phyloP scores from a whole-genome alignment of 176 grass and related monocot species.

The Oryza meyeriana region DNA sequence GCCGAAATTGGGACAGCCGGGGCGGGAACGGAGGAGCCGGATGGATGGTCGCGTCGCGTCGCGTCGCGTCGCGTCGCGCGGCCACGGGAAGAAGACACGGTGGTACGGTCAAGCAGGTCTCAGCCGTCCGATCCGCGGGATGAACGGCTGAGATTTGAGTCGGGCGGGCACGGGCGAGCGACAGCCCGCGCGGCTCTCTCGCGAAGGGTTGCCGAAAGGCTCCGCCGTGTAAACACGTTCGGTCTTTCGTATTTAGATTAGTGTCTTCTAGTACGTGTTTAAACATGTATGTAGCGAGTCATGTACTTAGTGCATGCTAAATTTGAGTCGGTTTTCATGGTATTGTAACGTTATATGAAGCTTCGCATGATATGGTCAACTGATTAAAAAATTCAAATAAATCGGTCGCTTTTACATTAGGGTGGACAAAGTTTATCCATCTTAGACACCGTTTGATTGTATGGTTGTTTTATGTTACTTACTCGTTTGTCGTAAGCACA shows the following conservation, averaged over 20 bases:
- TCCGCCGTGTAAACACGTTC: not conserved
- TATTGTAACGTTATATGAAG: no score
- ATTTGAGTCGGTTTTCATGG: not conserved
- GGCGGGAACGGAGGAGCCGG: slow-evolving; percentile 38
- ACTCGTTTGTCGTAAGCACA: no score
- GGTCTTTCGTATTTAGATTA: not conserved
- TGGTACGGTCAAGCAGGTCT: not conserved
- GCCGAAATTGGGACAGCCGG: slow-evolving; percentile 28
- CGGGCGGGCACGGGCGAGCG: not conserved
- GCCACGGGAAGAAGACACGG: not conserved
- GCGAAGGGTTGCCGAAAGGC: not conserved
- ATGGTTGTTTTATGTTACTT: no score
- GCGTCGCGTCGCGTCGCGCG: no score
- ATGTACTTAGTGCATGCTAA: no score
- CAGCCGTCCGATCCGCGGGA: not conserved
- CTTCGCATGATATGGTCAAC: no score
- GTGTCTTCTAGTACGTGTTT: not conserved
- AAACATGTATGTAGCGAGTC: not conserved
- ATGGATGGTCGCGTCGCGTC: not conserved
- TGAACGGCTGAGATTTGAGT: not conserved
- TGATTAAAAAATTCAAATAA: no score
- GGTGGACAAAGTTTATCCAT: no score
- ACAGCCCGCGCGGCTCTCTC: not conserved
- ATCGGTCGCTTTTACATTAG: no score
- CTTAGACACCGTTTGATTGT: no score